Percentiles rank a stretch among this genome's conserved stretches.
phyloP scores from a whole-genome alignment of 2,329 filamentous ascomycete species.

The Epichloe glyceriae region DNA sequence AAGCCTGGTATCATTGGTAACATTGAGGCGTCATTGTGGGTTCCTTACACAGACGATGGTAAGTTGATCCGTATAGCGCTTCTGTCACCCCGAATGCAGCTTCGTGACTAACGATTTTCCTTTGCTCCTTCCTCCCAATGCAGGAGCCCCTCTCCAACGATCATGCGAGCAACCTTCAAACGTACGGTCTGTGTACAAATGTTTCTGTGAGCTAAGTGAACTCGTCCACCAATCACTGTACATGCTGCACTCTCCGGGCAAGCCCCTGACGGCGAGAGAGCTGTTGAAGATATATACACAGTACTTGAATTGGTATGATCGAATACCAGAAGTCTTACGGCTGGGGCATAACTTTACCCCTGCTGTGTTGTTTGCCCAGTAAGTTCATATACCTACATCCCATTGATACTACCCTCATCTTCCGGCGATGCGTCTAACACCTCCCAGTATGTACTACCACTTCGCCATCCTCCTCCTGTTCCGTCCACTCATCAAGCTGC shows the following conservation, averaged over 20 bases:
- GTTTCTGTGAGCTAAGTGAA: conserved; percentile 60
- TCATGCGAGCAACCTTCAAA: conserved; percentile 52
- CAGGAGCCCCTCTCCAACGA: conserved; percentile 39
- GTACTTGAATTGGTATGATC: conserved; percentile 60
- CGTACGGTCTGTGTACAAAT: conserved; percentile 53
- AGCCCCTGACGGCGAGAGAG: conserved; percentile 49
- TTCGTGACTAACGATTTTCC: not conserved
- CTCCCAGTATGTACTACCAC: conserved; percentile 53
- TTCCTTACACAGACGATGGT: conserved; percentile 47
- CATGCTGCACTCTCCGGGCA: conserved; percentile 57
- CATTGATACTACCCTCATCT: not conserved
- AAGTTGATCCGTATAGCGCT: conserved; percentile 10
- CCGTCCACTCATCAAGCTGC: conserved; percentile 54
- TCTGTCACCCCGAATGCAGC: not conserved
- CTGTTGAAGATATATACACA: conserved; percentile 52
- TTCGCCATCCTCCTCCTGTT: conserved; percentile 62
- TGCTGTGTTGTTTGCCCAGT: conserved; percentile 63
- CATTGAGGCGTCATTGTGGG: conserved; percentile 46
- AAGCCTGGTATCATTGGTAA: conserved; percentile 48
- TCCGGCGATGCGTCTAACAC: not conserved
- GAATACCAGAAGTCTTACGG: conserved; percentile 49
- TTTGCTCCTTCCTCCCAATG: not conserved
- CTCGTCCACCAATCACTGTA: conserved; percentile 60
- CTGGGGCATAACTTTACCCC: conserved; percentile 59
- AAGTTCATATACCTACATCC: conserved; percentile 20